Percentiles rank a stretch among this genome's conserved stretches.
These are phyloP conservation scores for Aaosphaeria pasadenensis DNA, from an alignment of 2,329 filamentous ascomycete genomes.

Conservation along the genomic window DNA sequence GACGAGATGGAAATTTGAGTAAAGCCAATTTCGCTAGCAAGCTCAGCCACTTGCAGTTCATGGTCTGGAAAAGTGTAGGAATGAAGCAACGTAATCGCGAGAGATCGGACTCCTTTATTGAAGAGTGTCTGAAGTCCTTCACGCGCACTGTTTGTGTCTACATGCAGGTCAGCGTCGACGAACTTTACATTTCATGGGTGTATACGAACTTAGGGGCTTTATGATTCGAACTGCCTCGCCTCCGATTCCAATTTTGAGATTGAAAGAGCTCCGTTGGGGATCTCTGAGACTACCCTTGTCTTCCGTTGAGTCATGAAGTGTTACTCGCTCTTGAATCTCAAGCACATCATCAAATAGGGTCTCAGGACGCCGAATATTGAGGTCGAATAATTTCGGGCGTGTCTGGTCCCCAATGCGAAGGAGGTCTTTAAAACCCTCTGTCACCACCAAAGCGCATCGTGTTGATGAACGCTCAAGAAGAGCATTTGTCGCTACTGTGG, in stretches of 20 bases:
- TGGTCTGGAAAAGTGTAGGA: constrained; percentile 31
- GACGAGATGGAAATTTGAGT: constrained; percentile 26
- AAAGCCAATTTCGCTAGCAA: constrained; percentile 26
- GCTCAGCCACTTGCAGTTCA: constrained; percentile 17
- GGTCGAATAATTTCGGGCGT: constrained; percentile 21
- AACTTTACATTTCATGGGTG: not conserved
- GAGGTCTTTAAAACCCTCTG: constrained; percentile 12
- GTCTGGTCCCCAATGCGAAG: constrained; percentile 22
- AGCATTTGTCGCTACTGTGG: constrained; percentile 23
- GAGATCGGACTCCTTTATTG: constrained; percentile 31
- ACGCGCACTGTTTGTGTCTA: constrained; percentile 1
- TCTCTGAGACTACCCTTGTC: constrained; percentile 8
- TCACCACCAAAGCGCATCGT: not conserved
- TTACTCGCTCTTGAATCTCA: constrained; percentile 22
- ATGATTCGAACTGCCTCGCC: constrained; percentile 16
- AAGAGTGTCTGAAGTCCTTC: constrained; percentile 20
- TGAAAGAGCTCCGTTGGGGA: constrained; percentile 2
- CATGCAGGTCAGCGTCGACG: not conserved
- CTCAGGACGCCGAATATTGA: constrained; percentile 17
- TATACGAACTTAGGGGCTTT: constrained; percentile 6
- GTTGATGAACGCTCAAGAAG: constrained; percentile 16
- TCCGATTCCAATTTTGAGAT: constrained; percentile 10
- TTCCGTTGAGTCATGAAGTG: constrained; percentile 17
- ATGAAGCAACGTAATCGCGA: constrained; percentile 27
- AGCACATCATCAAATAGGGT: constrained; percentile 15